Evolutionary conservation across 2,329 filamentous ascomycete genomes (phyloP).

Genomic region (Verticillium longisporum): DNA sequence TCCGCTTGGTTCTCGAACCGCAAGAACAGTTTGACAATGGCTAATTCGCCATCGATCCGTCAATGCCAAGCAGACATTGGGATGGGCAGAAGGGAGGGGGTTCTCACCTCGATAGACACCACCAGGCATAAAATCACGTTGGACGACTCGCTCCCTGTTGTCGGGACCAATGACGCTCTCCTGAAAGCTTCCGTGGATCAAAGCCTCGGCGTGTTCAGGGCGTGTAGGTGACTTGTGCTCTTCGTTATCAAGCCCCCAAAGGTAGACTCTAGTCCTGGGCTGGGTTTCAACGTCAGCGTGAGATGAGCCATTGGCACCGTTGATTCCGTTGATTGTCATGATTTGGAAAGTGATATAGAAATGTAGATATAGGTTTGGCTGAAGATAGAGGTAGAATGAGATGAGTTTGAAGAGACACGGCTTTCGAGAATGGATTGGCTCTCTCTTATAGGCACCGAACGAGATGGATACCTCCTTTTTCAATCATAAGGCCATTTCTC

Average conservation of each 20-base stretch:
- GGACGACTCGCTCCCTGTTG: neutral
- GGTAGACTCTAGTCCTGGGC: neutral
- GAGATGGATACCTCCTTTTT: too few relatives aligned
- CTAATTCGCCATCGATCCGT: neutral
- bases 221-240: neutral
- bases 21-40: constrained; percentile 5
- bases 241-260: neutral
- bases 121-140: neutral
- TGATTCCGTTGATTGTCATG: neutral
- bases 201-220: neutral
- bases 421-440: too few relatives aligned
- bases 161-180: neutral
- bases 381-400: neutral
- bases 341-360: neutral
- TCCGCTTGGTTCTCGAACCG: constrained; percentile 4
- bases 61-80: too few relatives aligned
- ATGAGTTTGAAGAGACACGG: too few relatives aligned
- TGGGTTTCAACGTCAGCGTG: neutral
- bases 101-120: neutral
- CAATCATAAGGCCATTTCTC: too few relatives aligned
- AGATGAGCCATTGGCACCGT: neutral
- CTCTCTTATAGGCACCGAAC: too few relatives aligned
- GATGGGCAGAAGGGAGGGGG: too few relatives aligned
- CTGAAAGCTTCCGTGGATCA: neutral
- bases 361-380: neutral